Conservation (phyloP, 805 yeast genomes). For the Yamadazyma paraphyllophila region DNA sequence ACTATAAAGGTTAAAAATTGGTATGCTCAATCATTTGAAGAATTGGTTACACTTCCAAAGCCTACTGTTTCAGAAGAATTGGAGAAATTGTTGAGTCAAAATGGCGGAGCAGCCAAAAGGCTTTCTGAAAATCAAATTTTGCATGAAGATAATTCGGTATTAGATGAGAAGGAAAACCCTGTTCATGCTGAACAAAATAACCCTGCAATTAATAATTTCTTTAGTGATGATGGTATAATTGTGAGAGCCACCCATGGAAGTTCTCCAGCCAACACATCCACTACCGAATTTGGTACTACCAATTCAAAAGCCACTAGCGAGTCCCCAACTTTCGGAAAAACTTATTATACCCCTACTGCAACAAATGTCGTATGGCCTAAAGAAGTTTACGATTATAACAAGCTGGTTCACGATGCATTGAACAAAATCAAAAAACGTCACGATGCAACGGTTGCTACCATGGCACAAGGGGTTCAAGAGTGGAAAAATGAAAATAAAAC, state of each 20-base stretch:
- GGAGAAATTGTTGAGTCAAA: slow-evolving; percentile 28
- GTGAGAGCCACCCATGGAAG: slow-evolving; percentile 19
- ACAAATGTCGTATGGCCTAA: slow-evolving; percentile 63
- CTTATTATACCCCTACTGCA: slow-evolving; percentile 54
- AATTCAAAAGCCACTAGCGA: slow-evolving; percentile 15
- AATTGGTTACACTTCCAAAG: slow-evolving; percentile 61
- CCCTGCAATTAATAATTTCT: slow-evolving; percentile 40
- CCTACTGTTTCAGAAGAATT: slow-evolving; percentile 51
- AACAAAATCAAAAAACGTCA: slow-evolving; percentile 76
- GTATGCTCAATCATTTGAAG: slow-evolving; percentile 90
- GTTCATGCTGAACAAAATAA: slow-evolving; percentile 29
- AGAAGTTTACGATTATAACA: slow-evolving; percentile 71
- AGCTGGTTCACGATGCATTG: slow-evolving; percentile 60
- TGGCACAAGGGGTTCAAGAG: slow-evolving; percentile 89
- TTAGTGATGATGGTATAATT: slow-evolving; percentile 53
- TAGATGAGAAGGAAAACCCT: slow-evolving; percentile 20
- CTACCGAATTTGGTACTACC: background rate
- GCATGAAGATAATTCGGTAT: slow-evolving; percentile 14
- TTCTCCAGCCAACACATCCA: background rate
- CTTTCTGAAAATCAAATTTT: slow-evolving; percentile 10
- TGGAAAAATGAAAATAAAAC: slow-evolving; percentile 63
- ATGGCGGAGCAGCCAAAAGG: slow-evolving; percentile 21
- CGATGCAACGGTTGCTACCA: slow-evolving; percentile 89
- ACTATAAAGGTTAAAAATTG: slow-evolving; percentile 77
- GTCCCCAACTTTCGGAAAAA: slow-evolving; percentile 43